Percentiles rank a stretch among this genome's conserved stretches.
These are phyloP conservation scores for Cyclotella cryptica DNA, from an alignment of 108 stramenopile species.

Conservation along the genomic window DNA sequence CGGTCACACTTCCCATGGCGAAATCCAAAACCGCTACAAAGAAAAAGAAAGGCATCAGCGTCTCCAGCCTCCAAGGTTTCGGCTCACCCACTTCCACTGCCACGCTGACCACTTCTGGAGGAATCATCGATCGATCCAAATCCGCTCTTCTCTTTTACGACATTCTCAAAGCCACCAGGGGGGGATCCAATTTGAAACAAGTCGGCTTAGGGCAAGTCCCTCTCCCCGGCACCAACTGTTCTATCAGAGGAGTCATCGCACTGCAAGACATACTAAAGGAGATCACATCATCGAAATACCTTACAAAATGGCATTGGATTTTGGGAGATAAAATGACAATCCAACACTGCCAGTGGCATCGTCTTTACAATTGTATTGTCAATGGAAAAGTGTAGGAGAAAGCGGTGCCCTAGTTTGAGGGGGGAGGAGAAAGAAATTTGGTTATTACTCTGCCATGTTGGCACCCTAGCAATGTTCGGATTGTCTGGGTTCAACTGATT, in stretches of 20 bases:
- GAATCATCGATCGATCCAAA: slow-evolving; percentile 64
- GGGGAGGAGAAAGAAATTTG: slow-evolving; percentile 22
- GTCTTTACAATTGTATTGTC: slow-evolving; percentile 69
- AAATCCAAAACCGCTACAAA: slow-evolving; percentile 46
- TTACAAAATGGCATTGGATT: slow-evolving; percentile 73
- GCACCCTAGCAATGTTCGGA: slow-evolving; percentile 63
- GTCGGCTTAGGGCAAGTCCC: slow-evolving; percentile 71
- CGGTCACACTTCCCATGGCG: slow-evolving; percentile 26
- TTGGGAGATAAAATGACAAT: slow-evolving; percentile 73
- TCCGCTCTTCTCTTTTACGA: slow-evolving; percentile 66
- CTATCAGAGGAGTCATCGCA: slow-evolving; percentile 75
- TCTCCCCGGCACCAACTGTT: slow-evolving; percentile 21
- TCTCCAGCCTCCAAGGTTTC: slow-evolving; percentile 56
- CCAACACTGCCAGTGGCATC: slow-evolving; percentile 67
- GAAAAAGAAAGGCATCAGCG: slow-evolving; percentile 15
- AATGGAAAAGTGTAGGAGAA: slow-evolving; percentile 30
- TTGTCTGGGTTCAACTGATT: slow-evolving; percentile 75
- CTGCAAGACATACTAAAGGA: slow-evolving; percentile 69
- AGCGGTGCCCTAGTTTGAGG: not conserved
- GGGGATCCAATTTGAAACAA: slow-evolving; percentile 65
- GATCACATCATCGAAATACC: slow-evolving; percentile 79
- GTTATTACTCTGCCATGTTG: slow-evolving; percentile 70
- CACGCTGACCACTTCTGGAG: slow-evolving; percentile 15
- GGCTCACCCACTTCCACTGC: slow-evolving; percentile 42
- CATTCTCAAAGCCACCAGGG: slow-evolving; percentile 59